These are phyloP conservation scores for Neoconidiobolus thromboides DNA, from an alignment of 371 early-diverging fungal genomes.

Conservation along the genomic window DNA sequence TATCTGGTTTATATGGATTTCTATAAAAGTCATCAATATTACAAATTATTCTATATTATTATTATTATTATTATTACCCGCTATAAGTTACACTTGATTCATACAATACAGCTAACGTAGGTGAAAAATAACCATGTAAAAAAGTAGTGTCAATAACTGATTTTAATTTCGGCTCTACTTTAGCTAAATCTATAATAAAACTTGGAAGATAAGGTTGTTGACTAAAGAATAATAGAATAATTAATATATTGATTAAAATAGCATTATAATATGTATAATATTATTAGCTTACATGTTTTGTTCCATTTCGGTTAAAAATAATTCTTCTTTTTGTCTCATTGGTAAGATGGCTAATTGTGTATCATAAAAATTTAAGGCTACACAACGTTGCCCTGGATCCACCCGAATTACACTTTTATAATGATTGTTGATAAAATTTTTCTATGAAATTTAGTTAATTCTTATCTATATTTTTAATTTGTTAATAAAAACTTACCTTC, in stretches of 20 bases:
- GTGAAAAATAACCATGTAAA: conserved; percentile 76
- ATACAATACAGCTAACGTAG: conserved; percentile 85
- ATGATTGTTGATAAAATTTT: conserved; percentile 41
- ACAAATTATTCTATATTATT: neutral
- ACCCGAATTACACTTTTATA: conserved; percentile 43
- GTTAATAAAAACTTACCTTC: conserved; percentile 25
- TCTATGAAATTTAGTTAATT: conserved; percentile 11
- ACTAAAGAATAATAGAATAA: conserved; percentile 12
- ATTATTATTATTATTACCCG: conserved; percentile 35
- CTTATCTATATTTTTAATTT: neutral
- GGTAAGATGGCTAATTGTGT: conserved; percentile 84
- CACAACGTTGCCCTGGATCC: conserved; percentile 72
- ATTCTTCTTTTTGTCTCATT: conserved; percentile 45
- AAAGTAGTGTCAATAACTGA: conserved; percentile 80
- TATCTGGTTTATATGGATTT: conserved; percentile 24
- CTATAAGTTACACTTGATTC: conserved; percentile 69
- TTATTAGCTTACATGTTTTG: too few species aligned
- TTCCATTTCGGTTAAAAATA: conserved; percentile 19
- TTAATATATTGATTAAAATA: conserved; percentile 19
- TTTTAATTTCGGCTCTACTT: conserved; percentile 36
- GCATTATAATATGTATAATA: conserved; percentile 9
- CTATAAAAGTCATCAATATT: neutral
- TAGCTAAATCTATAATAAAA: conserved; percentile 45
- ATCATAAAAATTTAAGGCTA: conserved; percentile 62
- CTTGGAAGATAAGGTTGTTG: conserved; percentile 53